These are phyloP conservation scores for Psidium guajava DNA, from an alignment of 345 rosid genomes.

Conservation along the genomic window DNA sequence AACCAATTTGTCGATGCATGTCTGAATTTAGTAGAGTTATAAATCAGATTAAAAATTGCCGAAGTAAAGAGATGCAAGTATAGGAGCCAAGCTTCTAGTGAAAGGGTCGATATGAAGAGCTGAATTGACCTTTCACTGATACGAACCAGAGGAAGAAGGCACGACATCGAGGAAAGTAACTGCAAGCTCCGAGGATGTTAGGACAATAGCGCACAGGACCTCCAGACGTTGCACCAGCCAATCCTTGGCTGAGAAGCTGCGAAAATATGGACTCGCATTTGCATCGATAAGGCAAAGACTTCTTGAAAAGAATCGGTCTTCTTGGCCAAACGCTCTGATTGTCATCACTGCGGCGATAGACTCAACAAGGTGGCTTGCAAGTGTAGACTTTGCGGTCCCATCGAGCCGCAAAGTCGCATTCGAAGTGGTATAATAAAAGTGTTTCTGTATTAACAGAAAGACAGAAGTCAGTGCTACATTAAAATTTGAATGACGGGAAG, in stretches of 20 bases:
- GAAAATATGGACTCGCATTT: conserved; percentile 41
- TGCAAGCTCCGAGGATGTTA: conserved; percentile 47
- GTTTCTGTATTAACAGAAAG: conserved; percentile 18
- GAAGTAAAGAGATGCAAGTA: neutral
- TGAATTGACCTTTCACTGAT: neutral
- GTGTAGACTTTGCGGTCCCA: conserved; percentile 46
- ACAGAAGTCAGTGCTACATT: neutral
- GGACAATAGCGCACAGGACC: conserved; percentile 35
- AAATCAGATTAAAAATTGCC: neutral
- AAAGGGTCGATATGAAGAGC: neutral
- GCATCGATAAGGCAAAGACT: conserved; percentile 32
- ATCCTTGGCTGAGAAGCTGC: conserved; percentile 40
- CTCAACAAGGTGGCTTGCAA: conserved; percentile 50
- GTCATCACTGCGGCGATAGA: conserved; percentile 48
- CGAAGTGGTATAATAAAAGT: conserved; percentile 37
- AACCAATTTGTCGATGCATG: neutral
- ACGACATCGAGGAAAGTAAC: conserved; percentile 44
- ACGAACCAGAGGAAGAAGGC: conserved; percentile 40
- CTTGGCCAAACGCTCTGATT: conserved; percentile 48
- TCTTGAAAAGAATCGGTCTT: conserved; percentile 38
- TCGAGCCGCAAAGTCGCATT: conserved; percentile 51
- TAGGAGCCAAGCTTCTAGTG: neutral
- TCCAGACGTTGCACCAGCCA: conserved; percentile 59
- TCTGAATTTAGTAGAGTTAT: neutral
- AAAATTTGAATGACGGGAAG: neutral